Base-by-base conservation (phyloP, 2,329 filamentous ascomycete species). In the Talaromyces verruculosus region DNA sequence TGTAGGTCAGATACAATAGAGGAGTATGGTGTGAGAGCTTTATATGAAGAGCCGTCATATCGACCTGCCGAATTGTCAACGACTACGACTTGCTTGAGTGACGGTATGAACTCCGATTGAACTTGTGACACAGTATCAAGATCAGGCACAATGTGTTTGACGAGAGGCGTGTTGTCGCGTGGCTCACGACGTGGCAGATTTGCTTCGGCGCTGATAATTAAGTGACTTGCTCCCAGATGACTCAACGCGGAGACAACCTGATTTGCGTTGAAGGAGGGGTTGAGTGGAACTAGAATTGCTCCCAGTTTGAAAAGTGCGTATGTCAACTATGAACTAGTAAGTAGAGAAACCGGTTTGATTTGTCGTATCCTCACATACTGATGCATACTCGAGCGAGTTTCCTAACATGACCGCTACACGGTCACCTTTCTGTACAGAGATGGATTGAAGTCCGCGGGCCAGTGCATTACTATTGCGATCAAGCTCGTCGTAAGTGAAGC, bases 281-380 rank as follows among this genome's bases (percentile, higher is more conserved):
- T 98, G 28, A 98, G 80, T 0, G 94, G 95, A 75, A 88, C 93
- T 68, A 98, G 82, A 61, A 98, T 87, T 28, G 92, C 94, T n/a
- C 95, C 95, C 10, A 98, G 85, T 78, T 98, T 98, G 82, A 94
- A 97, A 64, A 95, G 78, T 0, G 93, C 93, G 78, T 98, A 98
- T 5, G 90, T 94, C 22, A 78, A 76, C 84, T 80, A 25, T 17
- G 17, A 35, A n/a, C 15, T 7, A 64, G 67, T 33, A 33, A 25
- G 19, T 61, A 64, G n/a, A 22, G 11, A 37, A 37, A 25, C 11
- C 7, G 1, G 17, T 15, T 30, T 39, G 5, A n/a, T 53, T 49
- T 17, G 39, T 30, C 37, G 1, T 17, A 13, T 47, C 39, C 15
- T 43, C 19, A 61, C 82, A 72, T 77, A 95, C 84, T 60, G 89